These are phyloP conservation scores for Saturnispora halmiae DNA, from an alignment of 805 yeast species.

Conservation along the genomic window DNA sequence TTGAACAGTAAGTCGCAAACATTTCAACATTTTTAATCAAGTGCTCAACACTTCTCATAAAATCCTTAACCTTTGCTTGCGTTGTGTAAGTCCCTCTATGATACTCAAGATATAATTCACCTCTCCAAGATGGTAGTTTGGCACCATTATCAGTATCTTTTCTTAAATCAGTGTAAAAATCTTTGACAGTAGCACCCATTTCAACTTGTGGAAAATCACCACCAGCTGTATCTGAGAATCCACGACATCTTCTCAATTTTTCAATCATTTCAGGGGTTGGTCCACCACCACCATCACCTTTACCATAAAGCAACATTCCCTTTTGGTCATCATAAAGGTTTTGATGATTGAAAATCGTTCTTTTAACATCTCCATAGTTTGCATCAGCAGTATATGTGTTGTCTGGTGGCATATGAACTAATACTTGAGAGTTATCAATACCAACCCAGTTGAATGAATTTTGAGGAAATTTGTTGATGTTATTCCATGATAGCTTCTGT, in stretches of 20 bases:
- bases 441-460: slow-evolving; percentile 94
- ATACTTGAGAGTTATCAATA: slow-evolving; percentile 83
- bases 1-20: slow-evolving; percentile 68
- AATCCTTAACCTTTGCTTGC: slow-evolving; percentile 77
- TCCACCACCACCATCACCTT: slow-evolving; percentile 99
- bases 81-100: slow-evolving; percentile 97
- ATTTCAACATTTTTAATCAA: slow-evolving; percentile 80
- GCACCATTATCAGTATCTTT: slow-evolving; percentile 55
- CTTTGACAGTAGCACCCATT: slow-evolving; percentile 69
- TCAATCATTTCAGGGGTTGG: slow-evolving; percentile 92
- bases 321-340: slow-evolving; percentile 72
- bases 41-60: slow-evolving; percentile 68
- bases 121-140: slow-evolving; percentile 77
- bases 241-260: slow-evolving; percentile 84
- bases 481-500: slow-evolving; percentile 94
- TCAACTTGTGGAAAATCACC: slow-evolving; percentile 69
- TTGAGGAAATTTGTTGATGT: slow-evolving; percentile 83
- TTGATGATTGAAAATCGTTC: slow-evolving; percentile 75
- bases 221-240: slow-evolving; percentile 72
- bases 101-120: slow-evolving; percentile 89
- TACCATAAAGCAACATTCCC: slow-evolving; percentile 77
- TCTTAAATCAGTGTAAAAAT: slow-evolving; percentile 62
- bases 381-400: slow-evolving; percentile 93
- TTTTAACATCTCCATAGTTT: slow-evolving; percentile 82
- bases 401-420: slow-evolving; percentile 97